phyloP scores from a whole-genome alignment of 2,329 filamentous ascomycete genomes.

The Monilinia polystroma region DNA sequence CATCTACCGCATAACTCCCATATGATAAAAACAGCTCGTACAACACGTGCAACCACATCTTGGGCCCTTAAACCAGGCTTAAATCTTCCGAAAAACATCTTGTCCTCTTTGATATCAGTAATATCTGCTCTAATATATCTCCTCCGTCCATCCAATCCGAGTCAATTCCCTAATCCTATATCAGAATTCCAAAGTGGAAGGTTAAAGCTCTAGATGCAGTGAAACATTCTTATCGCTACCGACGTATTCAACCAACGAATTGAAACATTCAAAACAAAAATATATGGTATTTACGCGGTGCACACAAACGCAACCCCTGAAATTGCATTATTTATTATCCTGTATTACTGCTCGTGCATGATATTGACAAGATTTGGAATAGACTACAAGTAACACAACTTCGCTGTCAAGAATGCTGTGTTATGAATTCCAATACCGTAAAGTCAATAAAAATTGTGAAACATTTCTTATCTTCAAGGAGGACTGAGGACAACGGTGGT shows the following conservation, averaged over 20 bases:
- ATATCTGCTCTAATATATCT: background rate
- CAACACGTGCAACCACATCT: background rate
- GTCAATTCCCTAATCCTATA: background rate
- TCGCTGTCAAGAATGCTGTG: constrained; percentile 5
- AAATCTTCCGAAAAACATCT: background rate
- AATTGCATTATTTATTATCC: constrained; percentile 9
- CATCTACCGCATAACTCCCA: background rate
- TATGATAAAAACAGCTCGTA: background rate
- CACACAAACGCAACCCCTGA: background rate
- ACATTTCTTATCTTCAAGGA: constrained; percentile 10
- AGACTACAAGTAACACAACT: background rate
- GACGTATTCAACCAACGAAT: background rate
- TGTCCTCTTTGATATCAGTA: constrained; percentile 5
- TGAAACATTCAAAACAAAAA: background rate
- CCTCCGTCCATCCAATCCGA: background rate
- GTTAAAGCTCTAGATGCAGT: constrained; percentile 7
- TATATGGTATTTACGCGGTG: background rate
- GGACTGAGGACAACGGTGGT: background rate
- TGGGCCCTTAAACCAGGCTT: constrained; percentile 11
- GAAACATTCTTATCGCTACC: constrained; percentile 9
- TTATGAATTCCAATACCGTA: background rate
- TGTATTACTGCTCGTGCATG: background rate
- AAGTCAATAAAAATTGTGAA: constrained; percentile 9
- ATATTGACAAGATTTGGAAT: background rate
- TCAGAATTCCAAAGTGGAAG: background rate